Base-by-base conservation (phyloP, 176 grass and related monocot genomes). In the Stipa capillata region DNA sequence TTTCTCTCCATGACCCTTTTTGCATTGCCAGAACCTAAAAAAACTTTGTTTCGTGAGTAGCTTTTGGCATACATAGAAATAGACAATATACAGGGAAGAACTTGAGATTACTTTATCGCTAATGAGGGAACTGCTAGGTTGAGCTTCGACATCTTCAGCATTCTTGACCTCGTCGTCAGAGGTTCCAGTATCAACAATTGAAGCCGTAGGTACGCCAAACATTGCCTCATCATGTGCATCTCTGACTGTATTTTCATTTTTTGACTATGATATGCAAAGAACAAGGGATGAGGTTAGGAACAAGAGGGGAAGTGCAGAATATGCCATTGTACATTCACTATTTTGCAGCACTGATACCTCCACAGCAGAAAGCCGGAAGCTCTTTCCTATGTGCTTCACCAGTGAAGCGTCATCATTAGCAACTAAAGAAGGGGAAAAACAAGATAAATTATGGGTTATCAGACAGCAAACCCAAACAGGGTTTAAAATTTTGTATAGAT, bases 141-240 rank as follows among this genome's bases (percentile, higher is more conserved):
- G 65, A 71, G 58, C 64, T 49, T 76, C 83, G 80, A 67, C 18
- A 73, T 82, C 80, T 64, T 66, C 50, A 65, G 28, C 36, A 34
- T 64, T 79, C 34, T 59, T 61, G 2, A 49, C 77, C 1, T 86
- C 65, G 10, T 76, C 72, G 27, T 85, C 77, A 69, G 24, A 28
- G 62, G 68, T 58, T 84, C 82, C 87, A 5, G 45, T 49, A 47
- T 92, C 80, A 83, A 70, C 65, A 88, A 53, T 40, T 10, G 64
- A 89, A 74, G 62, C 64, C 61, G 68, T 55, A 59, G 95, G 82
- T 43, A 83, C 80, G 59, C 95, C 95, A 87, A 97, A 97, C 71
- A 97, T 97, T 56, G 95, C 95, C 34, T 85, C 85, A 33, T 97
- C 95, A 81, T 97, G 95, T 5, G 95, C 95, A 82, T 66, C 90